Conservation (phyloP, 805 yeast species). For the Yarrowia porcina region DNA sequence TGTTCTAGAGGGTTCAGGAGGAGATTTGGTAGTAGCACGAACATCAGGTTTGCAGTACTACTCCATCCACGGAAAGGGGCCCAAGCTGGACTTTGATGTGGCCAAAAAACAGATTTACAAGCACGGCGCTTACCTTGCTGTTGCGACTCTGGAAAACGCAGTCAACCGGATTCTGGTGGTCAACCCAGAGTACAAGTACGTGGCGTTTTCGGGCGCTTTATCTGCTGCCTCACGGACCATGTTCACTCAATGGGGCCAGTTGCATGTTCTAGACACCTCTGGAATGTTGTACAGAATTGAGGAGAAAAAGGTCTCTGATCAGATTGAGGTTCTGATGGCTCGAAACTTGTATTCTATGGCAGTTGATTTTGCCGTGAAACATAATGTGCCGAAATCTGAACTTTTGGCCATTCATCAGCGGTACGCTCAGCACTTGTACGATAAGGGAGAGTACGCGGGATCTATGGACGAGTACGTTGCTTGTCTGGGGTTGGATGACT, state of each 20-base stretch:
- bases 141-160: slow-evolving; percentile 49
- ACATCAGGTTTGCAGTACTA: slow-evolving; percentile 64
- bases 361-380: slow-evolving; percentile 54
- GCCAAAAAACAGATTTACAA: slow-evolving; percentile 53
- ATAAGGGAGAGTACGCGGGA: slow-evolving; percentile 59
- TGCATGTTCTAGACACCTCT: slow-evolving; percentile 65
- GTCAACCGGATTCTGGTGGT: slow-evolving; percentile 53
- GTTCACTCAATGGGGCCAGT: slow-evolving; percentile 53
- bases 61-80: slow-evolving; percentile 50
- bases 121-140: slow-evolving; percentile 52
- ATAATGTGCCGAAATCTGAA: slow-evolving; percentile 36
- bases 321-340: slow-evolving; percentile 63
- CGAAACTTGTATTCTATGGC: slow-evolving; percentile 73
- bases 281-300: slow-evolving; percentile 67
- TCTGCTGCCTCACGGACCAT: slow-evolving; percentile 60
- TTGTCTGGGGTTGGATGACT: slow-evolving; percentile 42
- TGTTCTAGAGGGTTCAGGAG: slow-evolving; percentile 39
- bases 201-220: slow-evolving; percentile 67
- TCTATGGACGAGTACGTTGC: slow-evolving; percentile 74
- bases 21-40: slow-evolving; percentile 61
- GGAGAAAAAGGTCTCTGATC: slow-evolving; percentile 64
- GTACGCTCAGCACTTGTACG: slow-evolving; percentile 72
- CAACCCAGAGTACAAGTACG: slow-evolving; percentile 65
- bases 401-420: slow-evolving; percentile 47
- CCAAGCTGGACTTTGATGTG: slow-evolving; percentile 47